Evolutionary conservation across 2,329 filamentous ascomycete species (phyloP).

Genomic region (Fusarium abutilonis): DNA sequence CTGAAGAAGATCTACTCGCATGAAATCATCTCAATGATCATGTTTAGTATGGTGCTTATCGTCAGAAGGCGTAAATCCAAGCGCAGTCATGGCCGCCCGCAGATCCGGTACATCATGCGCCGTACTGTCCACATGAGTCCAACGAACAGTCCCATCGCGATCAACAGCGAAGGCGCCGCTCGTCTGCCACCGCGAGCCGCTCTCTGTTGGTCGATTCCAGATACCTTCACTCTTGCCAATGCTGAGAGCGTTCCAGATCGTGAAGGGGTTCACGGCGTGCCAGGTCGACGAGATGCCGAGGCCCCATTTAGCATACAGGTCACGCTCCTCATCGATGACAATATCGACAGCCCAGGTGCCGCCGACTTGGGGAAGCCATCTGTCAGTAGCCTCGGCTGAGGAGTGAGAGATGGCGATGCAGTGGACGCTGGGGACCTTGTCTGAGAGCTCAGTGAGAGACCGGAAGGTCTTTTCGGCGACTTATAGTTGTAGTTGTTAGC

Average conservation of each 20-base stretch:
- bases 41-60: slow-evolving; percentile 9
- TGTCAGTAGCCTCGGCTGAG: slow-evolving; percentile 60
- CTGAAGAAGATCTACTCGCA: background rate
- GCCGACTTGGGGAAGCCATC: slow-evolving; percentile 65
- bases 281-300: slow-evolving; percentile 68
- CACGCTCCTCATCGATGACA: slow-evolving; percentile 67
- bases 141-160: slow-evolving; percentile 46
- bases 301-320: slow-evolving; percentile 72
- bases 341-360: slow-evolving; percentile 67
- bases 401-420: slow-evolving; percentile 73
- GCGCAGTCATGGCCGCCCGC: slow-evolving; percentile 42
- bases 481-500: slow-evolving; percentile 44
- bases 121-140: slow-evolving; percentile 46
- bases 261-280: slow-evolving; percentile 69
- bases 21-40: background rate
- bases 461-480: slow-evolving; percentile 75
- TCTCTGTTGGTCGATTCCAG: slow-evolving; percentile 72
- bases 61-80: slow-evolving; percentile 34
- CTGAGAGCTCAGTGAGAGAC: slow-evolving; percentile 62
- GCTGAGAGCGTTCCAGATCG: slow-evolving; percentile 66
- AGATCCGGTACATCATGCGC: slow-evolving; percentile 50
- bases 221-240: slow-evolving; percentile 71
- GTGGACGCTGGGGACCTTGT: slow-evolving; percentile 58
- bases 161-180: slow-evolving; percentile 68
- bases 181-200: slow-evolving; percentile 74